Percentiles rank a stretch among this genome's conserved stretches.
phyloP scores from a whole-genome alignment of 2,329 filamentous ascomycete genomes.

The Chaetothyriales sp. region DNA sequence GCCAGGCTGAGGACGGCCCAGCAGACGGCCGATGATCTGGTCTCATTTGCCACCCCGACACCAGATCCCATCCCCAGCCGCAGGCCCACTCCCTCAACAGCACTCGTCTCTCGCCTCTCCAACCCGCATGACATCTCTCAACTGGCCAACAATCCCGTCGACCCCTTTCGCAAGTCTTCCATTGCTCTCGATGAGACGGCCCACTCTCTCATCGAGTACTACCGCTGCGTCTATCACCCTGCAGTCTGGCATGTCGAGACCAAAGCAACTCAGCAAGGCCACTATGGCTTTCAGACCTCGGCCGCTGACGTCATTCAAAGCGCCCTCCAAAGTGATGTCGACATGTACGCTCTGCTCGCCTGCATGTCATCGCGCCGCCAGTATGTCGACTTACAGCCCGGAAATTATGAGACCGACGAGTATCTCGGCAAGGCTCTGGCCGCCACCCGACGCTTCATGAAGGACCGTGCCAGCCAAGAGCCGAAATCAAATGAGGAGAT shows the following conservation, averaged over 20 bases:
- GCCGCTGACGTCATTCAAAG: slow-evolving; percentile 3
- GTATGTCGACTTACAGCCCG: slow-evolving; percentile 10
- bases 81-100: slow-evolving; percentile 6
- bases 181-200: slow-evolving; percentile 11
- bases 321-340: slow-evolving; percentile 11
- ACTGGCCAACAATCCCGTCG: slow-evolving; percentile 7
- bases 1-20: not conserved
- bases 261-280: slow-evolving; percentile 8
- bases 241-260: slow-evolving; percentile 15
- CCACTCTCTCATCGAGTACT: slow-evolving; percentile 12
- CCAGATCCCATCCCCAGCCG: not conserved
- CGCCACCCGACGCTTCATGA: slow-evolving; percentile 7
- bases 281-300: slow-evolving; percentile 12
- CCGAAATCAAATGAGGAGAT: slow-evolving; percentile 1
- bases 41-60: not conserved
- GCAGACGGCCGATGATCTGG: not conserved
- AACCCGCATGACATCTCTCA: slow-evolving; percentile 12
- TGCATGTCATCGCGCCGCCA: slow-evolving; percentile 14
- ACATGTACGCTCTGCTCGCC: slow-evolving; percentile 16
- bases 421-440: slow-evolving; percentile 13
- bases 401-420: slow-evolving; percentile 10
- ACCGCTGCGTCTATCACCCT: slow-evolving; percentile 13
- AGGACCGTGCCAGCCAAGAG: not conserved
- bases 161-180: slow-evolving; percentile 13
- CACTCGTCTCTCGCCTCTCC: not conserved